These are phyloP conservation scores for Ceratobasidium sp. DNA, from an alignment of 1,284 basidiomycete species.

Conservation along the genomic window DNA sequence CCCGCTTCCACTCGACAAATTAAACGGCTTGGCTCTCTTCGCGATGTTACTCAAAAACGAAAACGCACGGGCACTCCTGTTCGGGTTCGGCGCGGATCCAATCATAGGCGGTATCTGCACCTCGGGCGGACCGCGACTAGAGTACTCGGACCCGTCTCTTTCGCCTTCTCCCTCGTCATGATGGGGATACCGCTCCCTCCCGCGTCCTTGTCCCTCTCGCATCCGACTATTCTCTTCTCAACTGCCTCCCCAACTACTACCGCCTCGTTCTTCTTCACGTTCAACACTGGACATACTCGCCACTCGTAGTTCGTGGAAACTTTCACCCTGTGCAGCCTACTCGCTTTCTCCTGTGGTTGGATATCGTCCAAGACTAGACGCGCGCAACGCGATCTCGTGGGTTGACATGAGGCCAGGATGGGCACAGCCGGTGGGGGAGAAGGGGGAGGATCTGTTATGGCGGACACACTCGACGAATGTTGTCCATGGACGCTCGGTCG, in stretches of 20 bases:
- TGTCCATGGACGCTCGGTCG: too few relatives aligned
- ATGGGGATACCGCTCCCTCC: not conserved
- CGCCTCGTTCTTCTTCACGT: constrained; percentile 21
- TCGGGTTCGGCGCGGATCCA: not conserved
- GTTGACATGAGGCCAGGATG: not conserved
- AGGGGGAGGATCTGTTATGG: too few relatives aligned
- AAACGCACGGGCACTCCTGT: constrained; percentile 10
- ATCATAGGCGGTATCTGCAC: not conserved
- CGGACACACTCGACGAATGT: too few relatives aligned
- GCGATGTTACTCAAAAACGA: constrained; percentile 26
- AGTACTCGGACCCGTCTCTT: constrained; percentile 10
- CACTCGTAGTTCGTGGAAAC: constrained; percentile 3
- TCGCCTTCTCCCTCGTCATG: constrained; percentile 1
- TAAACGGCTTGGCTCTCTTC: constrained; percentile 10
- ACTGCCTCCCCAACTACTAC: not conserved
- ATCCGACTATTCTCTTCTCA: not conserved
- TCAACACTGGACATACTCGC: constrained; percentile 26
- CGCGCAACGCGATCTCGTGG: constrained; percentile 28
- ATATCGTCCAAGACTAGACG: constrained; percentile 30
- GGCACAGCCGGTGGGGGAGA: too few relatives aligned
- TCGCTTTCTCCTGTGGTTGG: constrained; percentile 18
- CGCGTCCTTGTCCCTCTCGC: not conserved
- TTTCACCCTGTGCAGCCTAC: constrained; percentile 17
- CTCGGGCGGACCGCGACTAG: not conserved
- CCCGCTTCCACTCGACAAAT: not conserved